Conservation (phyloP, 805 yeast species). For the Maudiozyma saulgeensis region DNA sequence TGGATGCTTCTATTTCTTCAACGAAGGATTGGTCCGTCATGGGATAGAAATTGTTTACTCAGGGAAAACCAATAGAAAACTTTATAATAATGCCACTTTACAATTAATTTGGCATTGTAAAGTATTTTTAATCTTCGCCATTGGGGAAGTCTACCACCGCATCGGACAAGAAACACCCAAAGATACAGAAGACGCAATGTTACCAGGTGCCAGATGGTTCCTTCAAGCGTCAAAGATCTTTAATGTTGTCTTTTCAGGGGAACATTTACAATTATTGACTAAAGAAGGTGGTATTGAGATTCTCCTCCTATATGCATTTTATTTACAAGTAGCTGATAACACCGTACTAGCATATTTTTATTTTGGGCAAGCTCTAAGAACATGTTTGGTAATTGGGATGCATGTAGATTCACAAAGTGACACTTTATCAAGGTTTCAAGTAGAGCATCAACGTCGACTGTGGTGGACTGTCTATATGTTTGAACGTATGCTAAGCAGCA, state of each 20-base stretch:
- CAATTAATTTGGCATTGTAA: conserved; percentile 80
- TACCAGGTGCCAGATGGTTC: conserved; percentile 74
- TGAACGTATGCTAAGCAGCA: conserved; percentile 76
- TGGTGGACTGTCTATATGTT: conserved; percentile 84
- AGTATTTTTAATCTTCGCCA: conserved; percentile 59
- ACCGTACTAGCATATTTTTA: conserved; percentile 75
- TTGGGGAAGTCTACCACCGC: conserved; percentile 77
- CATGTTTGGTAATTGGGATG: conserved; percentile 65
- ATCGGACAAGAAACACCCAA: conserved; percentile 35
- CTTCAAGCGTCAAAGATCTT: conserved; percentile 72
- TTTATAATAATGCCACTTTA: conserved; percentile 43
- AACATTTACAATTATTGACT: conserved; percentile 69
- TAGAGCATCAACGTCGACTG: conserved; percentile 72
- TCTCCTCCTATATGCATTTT: conserved; percentile 63
- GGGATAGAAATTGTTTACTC: conserved; percentile 53
- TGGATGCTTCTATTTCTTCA: conserved; percentile 77
- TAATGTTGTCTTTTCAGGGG: conserved; percentile 67
- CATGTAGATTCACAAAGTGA: conserved; percentile 77
- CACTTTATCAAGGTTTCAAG: conserved; percentile 53
- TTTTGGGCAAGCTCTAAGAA: conserved; percentile 65
- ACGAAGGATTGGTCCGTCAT: conserved; percentile 68
- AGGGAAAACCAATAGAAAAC: conserved; percentile 15
- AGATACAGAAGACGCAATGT: conserved; percentile 21
- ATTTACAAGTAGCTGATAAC: conserved; percentile 75
- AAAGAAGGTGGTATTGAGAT: conserved; percentile 77